phyloP scores from a whole-genome alignment of 441 rosid species.

The Pelargonium fulgidum region DNA sequence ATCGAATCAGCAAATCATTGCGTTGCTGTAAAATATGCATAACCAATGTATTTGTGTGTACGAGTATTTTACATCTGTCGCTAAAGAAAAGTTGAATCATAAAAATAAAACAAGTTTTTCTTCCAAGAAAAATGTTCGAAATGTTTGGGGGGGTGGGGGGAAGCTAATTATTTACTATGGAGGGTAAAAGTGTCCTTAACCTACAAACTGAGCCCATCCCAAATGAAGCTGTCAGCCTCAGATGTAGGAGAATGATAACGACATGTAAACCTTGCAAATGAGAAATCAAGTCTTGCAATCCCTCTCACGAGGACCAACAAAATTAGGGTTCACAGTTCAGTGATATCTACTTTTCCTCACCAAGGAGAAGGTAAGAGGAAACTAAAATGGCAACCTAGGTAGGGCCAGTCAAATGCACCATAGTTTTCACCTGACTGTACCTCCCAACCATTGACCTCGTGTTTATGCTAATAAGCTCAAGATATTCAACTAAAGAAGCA shows the following conservation, averaged over 20 bases:
- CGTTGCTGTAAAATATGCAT: background rate
- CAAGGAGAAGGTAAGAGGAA: background rate
- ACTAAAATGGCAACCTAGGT: background rate
- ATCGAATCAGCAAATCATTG: background rate
- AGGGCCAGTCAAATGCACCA: background rate
- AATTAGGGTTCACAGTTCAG: background rate
- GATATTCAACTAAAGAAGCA: background rate
- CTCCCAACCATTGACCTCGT: background rate
- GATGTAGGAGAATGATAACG: background rate
- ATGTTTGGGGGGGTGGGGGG: background rate
- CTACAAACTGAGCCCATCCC: background rate
- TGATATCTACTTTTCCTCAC: background rate
- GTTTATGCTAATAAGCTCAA: background rate
- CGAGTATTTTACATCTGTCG: background rate
- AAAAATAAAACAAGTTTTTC: background rate
- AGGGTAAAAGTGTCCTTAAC: background rate
- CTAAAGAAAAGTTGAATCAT: background rate
- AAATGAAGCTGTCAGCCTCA: background rate
- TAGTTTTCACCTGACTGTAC: background rate
- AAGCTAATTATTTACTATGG: background rate
- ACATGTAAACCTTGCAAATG: background rate
- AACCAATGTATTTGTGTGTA: background rate
- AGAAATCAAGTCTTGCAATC: background rate
- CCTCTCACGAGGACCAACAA: background rate
- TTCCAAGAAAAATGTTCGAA: background rate